A percentile compares a stretch with the other conserved stretches of the same genome.
These are phyloP conservation scores for Starmerella sp. DNA, from an alignment of 805 yeast genomes.

Conservation along the genomic window DNA sequence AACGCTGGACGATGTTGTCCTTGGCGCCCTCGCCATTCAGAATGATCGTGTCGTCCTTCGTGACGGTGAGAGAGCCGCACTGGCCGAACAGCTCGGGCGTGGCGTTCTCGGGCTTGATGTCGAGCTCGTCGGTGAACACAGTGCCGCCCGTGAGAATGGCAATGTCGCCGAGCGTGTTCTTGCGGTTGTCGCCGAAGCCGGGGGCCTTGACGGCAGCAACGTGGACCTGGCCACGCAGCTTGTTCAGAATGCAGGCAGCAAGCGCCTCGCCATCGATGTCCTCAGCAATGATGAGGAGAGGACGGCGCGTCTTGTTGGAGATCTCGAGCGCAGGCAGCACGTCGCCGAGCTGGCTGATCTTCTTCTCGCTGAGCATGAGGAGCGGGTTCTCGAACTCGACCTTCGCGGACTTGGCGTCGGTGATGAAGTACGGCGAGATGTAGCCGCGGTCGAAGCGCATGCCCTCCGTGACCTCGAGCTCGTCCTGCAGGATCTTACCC, in stretches of 20 bases:
- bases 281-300: slow-evolving; percentile 86
- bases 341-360: slow-evolving; percentile 80
- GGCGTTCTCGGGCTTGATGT: slow-evolving; percentile 89
- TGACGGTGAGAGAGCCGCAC: slow-evolving; percentile 80
- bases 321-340: slow-evolving; percentile 85
- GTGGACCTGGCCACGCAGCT: slow-evolving; percentile 95
- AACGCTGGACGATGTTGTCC: slow-evolving; percentile 68
- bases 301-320: slow-evolving; percentile 87
- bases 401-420: slow-evolving; percentile 83
- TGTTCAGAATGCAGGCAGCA: slow-evolving; percentile 94
- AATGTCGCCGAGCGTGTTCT: slow-evolving; percentile 89
- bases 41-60: slow-evolving; percentile 91
- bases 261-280: slow-evolving; percentile 97
- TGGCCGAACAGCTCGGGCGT: slow-evolving; percentile 82
- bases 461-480: slow-evolving; percentile 94
- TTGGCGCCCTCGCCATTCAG: slow-evolving; percentile 86
- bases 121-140: slow-evolving; percentile 76
- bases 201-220: slow-evolving; percentile 98
- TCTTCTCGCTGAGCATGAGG: slow-evolving; percentile 80
- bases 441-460: slow-evolving; percentile 97
- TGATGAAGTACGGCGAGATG: slow-evolving; percentile 92
- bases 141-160: slow-evolving; percentile 94
- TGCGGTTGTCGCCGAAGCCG: slow-evolving; percentile 98
- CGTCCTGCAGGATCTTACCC: slow-evolving; percentile 94
- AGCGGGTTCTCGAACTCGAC: slow-evolving; percentile 93